Evolutionary conservation across 257 asterid genomes (phyloP).

Genomic region (Solanum appendiculatum): DNA sequence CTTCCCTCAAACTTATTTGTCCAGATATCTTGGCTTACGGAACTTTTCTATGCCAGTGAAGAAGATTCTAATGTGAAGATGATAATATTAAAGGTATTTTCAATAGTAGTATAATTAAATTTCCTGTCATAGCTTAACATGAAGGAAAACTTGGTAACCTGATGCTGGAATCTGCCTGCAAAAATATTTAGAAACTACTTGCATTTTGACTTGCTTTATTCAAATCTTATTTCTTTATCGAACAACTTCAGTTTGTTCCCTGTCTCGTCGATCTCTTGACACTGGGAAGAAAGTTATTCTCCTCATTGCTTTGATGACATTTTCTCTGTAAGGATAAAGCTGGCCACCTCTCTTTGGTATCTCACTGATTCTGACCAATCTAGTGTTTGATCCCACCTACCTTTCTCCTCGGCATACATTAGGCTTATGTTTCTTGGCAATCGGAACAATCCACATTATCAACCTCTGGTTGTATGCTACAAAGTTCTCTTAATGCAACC

Average conservation of each 20-base stretch:
- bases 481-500: background rate
- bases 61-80: slow-evolving; percentile 56
- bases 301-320: too few relatives aligned
- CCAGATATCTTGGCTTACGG: slow-evolving; percentile 63
- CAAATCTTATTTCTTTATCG: background rate
- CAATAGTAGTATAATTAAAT: background rate
- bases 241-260: too few relatives aligned
- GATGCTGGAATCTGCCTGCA: background rate
- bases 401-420: too few relatives aligned
- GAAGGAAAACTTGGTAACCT: background rate
- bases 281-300: too few relatives aligned
- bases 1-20: slow-evolving; percentile 6
- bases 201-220: background rate
- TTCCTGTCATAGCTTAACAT: background rate
- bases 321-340: too few relatives aligned
- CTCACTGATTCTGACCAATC: too few relatives aligned
- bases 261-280: too few relatives aligned
- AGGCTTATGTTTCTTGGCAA: too few relatives aligned
- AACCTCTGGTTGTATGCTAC: too few relatives aligned
- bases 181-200: background rate
- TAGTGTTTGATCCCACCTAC: too few relatives aligned
- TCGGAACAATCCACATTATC: too few relatives aligned
- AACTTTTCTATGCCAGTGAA: slow-evolving; percentile 41
- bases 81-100: slow-evolving; percentile 60
- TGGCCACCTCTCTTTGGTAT: too few relatives aligned